Evolutionary conservation across 2,329 filamentous ascomycete species (phyloP).

Genomic region (Coniochaeta prunicola): DNA sequence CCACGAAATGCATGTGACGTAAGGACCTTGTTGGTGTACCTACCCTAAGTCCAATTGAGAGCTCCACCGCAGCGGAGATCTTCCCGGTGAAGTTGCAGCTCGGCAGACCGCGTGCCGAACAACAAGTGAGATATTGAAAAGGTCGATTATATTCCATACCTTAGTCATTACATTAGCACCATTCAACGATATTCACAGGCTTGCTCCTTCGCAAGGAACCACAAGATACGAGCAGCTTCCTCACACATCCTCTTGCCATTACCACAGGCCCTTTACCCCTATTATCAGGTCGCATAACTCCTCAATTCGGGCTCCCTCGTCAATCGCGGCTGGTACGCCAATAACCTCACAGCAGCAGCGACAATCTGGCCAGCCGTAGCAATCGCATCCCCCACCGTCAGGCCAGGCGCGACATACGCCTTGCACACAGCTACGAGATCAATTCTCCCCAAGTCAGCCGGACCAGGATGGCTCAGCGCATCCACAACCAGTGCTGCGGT

Average conservation of each 20-base stretch:
- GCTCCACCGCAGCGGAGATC: background rate
- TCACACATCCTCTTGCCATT: background rate
- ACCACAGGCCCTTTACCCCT: background rate
- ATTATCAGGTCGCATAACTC: background rate
- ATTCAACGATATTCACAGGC: no score
- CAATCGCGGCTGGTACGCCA: background rate
- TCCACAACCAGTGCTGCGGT: conserved; percentile 35
- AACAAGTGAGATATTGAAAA: no score
- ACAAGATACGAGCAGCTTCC: background rate
- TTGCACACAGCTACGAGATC: conserved; percentile 1
- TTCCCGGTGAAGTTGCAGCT: background rate
- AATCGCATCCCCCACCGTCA: background rate
- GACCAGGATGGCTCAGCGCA: conserved; percentile 34
- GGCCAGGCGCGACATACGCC: conserved; percentile 4
- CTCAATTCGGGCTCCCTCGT: conserved; percentile 1
- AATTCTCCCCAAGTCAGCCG: background rate
- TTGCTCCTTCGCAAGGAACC: no score
- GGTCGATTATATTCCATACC: no score
- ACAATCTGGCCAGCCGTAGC: conserved; percentile 1
- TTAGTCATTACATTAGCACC: no score
- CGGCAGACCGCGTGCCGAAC: background rate
- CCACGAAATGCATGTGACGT: background rate
- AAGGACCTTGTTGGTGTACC: background rate
- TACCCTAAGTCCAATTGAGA: background rate
- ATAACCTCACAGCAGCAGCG: background rate